phyloP scores from a whole-genome alignment of 108 stramenopile species.

The Schizochytrium sp. region DNA sequence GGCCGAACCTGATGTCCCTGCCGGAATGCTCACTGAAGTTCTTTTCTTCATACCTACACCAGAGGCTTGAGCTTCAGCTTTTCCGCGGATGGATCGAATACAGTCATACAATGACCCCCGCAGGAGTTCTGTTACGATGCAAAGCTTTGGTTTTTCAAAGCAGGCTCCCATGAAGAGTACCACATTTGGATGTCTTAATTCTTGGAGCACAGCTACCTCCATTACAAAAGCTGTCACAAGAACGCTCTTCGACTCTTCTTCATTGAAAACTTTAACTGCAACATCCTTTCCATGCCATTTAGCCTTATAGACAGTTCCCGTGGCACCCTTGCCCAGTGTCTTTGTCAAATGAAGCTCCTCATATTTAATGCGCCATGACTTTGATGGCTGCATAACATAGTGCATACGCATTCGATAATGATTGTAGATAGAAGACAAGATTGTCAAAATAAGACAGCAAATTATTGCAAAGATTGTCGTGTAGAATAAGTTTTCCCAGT shows the following conservation, averaged over 20 bases:
- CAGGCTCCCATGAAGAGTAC: constrained; percentile 93
- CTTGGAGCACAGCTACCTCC: constrained; percentile 69
- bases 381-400: constrained; percentile 33
- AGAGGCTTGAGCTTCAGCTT: background rate
- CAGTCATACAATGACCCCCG: constrained; percentile 84
- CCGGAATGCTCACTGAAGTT: background rate
- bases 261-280: constrained; percentile 42
- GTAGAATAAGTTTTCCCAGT: background rate
- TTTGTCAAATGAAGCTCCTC: constrained; percentile 27
- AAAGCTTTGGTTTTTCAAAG: constrained; percentile 81
- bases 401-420: background rate
- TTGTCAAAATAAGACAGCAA: background rate
- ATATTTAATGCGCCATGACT: constrained; percentile 12
- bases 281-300: constrained; percentile 60
- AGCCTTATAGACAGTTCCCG: constrained; percentile 5
- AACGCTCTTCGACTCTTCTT: constrained; percentile 35
- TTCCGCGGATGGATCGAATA: background rate
- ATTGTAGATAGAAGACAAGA: background rate
- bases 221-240: constrained; percentile 45
- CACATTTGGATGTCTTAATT: constrained; percentile 93
- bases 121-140: constrained; percentile 88
- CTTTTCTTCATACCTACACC: background rate
- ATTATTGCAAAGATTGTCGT: background rate
- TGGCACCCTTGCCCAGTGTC: constrained; percentile 34
- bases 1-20: background rate